Evolutionary conservation across 148 eudicot genomes (phyloP).

Genomic region (Rhododendron henanense): DNA sequence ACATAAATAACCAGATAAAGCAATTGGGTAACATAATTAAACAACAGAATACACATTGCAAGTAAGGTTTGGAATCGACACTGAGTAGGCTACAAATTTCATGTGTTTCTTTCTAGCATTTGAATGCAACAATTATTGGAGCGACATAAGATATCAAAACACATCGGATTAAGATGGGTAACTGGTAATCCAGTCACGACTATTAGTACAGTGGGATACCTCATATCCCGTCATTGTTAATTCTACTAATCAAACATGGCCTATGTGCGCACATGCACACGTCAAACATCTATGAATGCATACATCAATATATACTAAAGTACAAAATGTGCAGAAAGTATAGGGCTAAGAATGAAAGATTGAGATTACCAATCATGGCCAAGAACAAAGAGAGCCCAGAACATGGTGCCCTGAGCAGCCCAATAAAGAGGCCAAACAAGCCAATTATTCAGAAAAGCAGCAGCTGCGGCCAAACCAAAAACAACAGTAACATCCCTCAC

Average conservation of each 20-base stretch:
- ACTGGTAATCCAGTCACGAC: too few relatives aligned
- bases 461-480: slow-evolving; percentile 21
- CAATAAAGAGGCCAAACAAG: slow-evolving; percentile 31
- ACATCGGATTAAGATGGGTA: background rate
- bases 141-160: background rate
- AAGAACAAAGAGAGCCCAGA: slow-evolving; percentile 34
- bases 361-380: slow-evolving; percentile 35
- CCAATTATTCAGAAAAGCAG: slow-evolving; percentile 22
- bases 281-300: background rate
- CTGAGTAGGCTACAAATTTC: background rate
- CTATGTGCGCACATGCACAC: background rate
- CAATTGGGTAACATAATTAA: background rate
- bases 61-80: background rate
- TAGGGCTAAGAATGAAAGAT: background rate
- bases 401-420: slow-evolving; percentile 34
- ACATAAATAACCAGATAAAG: background rate
- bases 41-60: background rate
- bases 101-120: background rate
- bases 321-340: background rate
- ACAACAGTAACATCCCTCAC: slow-evolving; percentile 28
- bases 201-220: too few relatives aligned
- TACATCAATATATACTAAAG: background rate
- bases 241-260: background rate
- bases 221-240: too few relatives aligned
- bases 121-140: background rate